These are phyloP conservation scores for Fragilaria crotonensis DNA, from an alignment of 108 stramenopile species.

Conservation along the genomic window DNA sequence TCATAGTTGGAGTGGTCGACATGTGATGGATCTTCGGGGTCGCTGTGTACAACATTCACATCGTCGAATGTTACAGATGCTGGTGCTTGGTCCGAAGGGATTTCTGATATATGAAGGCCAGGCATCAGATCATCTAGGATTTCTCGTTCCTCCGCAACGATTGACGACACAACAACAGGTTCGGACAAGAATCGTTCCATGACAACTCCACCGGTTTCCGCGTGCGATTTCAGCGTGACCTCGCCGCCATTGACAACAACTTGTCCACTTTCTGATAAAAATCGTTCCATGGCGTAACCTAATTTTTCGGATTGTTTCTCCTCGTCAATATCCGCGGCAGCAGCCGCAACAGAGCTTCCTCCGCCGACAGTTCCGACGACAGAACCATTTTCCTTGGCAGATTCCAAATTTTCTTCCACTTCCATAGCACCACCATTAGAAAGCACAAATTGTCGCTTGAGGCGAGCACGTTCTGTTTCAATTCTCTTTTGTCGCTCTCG, in stretches of 20 bases:
- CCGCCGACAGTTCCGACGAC: constrained; percentile 42
- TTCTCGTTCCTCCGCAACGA: background rate
- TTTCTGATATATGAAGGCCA: background rate
- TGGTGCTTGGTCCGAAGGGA: background rate
- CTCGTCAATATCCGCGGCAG: background rate
- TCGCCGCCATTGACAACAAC: background rate
- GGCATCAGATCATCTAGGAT: constrained; percentile 2
- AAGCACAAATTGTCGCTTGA: constrained; percentile 67
- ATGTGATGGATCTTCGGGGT: background rate
- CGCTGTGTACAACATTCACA: background rate
- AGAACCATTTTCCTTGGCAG: constrained; percentile 19
- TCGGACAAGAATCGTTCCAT: constrained; percentile 52
- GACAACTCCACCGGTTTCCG: constrained; percentile 19
- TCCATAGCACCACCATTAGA: constrained; percentile 11
- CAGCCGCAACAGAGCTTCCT: constrained; percentile 26
- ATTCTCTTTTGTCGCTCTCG: constrained; percentile 66
- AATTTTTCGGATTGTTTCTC: constrained; percentile 4
- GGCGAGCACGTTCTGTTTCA: constrained; percentile 61
- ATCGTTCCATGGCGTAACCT: constrained; percentile 64
- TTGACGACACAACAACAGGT: constrained; percentile 9
- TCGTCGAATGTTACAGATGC: background rate
- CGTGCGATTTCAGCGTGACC: background rate
- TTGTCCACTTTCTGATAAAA: constrained; percentile 26
- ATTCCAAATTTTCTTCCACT: background rate
- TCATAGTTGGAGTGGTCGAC: background rate